A percentile compares a stretch with the other conserved stretches of the same genome.
Evolutionary conservation across 495 filamentous ascomycete species (phyloP).

Genomic region (Talaromyces proteolyticus): DNA sequence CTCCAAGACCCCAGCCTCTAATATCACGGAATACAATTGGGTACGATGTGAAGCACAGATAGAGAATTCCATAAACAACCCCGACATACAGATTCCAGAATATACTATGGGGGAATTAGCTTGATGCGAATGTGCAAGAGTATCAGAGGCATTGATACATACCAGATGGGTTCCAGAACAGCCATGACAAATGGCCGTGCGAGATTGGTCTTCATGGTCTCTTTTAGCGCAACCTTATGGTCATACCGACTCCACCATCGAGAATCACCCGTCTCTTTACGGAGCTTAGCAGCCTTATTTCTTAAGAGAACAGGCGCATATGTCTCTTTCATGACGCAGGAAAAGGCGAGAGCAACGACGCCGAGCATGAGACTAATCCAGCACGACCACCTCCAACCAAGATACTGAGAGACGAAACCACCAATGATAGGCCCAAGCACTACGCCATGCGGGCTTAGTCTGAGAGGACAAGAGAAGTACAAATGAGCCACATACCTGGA

Average conservation of each 20-base stretch:
- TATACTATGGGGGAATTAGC: constrained; percentile 28
- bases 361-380: constrained; percentile 73
- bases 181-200: constrained; percentile 72
- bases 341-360: constrained; percentile 46
- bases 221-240: constrained; percentile 45
- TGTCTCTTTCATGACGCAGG: constrained; percentile 61
- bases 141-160: constrained; percentile 13
- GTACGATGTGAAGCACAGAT: constrained; percentile 79
- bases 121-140: background rate
- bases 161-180: constrained; percentile 79
- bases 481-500: constrained; percentile 32
- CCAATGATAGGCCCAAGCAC: constrained; percentile 58
- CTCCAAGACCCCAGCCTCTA: constrained; percentile 63
- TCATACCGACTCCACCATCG: constrained; percentile 77
- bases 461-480: background rate
- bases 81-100: constrained; percentile 76
- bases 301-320: constrained; percentile 72
- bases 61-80: constrained; percentile 64
- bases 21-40: constrained; percentile 70
- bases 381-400: constrained; percentile 85
- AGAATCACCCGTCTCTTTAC: constrained; percentile 70
- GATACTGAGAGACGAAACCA: constrained; percentile 61
- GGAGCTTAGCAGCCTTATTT: constrained; percentile 56
- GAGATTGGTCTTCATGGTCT: constrained; percentile 64
- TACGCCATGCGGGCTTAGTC: constrained; percentile 1